phyloP scores from a whole-genome alignment of 257 asterid genomes.

The Jacaranda mimosifolia region DNA sequence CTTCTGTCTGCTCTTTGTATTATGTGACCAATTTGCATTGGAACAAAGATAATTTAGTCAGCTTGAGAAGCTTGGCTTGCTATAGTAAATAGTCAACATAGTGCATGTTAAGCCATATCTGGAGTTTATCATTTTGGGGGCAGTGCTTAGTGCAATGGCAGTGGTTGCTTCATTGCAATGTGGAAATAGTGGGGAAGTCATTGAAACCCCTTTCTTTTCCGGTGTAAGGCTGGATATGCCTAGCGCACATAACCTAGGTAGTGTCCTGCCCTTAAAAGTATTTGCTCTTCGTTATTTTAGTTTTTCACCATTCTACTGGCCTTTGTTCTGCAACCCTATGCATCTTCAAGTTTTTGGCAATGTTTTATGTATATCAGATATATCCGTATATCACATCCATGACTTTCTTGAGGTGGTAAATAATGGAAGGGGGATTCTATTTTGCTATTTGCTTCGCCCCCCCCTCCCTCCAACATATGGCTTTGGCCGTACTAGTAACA shows the following conservation, averaged over 20 bases:
- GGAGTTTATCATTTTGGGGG: not conserved
- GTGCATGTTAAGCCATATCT: not conserved
- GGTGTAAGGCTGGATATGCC: not conserved
- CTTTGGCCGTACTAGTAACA: not conserved
- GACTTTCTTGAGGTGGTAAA: not conserved
- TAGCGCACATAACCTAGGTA: not conserved
- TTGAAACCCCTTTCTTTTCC: not conserved
- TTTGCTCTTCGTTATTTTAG: too few relatives aligned
- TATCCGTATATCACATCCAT: not conserved
- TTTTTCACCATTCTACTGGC: too few relatives aligned
- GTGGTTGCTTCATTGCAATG: not conserved
- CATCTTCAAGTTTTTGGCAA: not conserved
- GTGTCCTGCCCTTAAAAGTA: not conserved
- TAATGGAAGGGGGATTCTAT: not conserved
- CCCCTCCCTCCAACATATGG: not conserved
- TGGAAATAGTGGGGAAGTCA: not conserved
- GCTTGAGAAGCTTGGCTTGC: constrained; percentile 8
- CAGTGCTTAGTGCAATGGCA: not conserved
- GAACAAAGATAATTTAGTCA: not conserved
- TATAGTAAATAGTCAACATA: not conserved
- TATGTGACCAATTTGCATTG: not conserved
- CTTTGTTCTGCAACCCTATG: too few relatives aligned
- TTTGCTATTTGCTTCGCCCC: too few relatives aligned
- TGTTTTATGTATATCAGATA: not conserved
- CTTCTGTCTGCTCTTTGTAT: not conserved